Percentiles rank a stretch among this genome's conserved stretches.
phyloP scores from a whole-genome alignment of 1,284 basidiomycete genomes.

The Papiliotrema terrestris region DNA sequence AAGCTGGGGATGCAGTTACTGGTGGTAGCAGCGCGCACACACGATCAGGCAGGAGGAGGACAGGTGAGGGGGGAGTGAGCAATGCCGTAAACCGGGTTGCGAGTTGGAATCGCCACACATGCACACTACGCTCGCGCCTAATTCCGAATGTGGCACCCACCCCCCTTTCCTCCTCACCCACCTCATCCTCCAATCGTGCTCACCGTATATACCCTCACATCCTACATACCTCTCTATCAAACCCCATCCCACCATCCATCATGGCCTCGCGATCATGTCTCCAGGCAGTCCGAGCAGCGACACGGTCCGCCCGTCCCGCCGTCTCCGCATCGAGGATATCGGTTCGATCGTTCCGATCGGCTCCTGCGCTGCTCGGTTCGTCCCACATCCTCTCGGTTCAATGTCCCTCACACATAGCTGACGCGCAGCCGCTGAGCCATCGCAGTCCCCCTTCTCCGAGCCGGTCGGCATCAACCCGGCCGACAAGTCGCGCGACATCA shows the following conservation, averaged over 20 bases:
- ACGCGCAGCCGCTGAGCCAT: conserved; percentile 28
- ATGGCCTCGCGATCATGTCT: conserved; percentile 37
- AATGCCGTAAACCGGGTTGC: no score
- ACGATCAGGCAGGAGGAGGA: no score
- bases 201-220: neutral
- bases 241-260: conserved; percentile 7
- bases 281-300: conserved; percentile 18
- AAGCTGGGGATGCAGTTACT: no score
- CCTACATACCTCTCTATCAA: neutral
- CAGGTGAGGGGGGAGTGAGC: no score
- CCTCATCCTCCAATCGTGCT: conserved; percentile 1
- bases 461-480: conserved; percentile 81
- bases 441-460: conserved; percentile 76
- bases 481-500: conserved; percentile 63
- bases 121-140: neutral
- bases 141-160: conserved; percentile 1
- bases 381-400: neutral
- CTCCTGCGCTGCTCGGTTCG: conserved; percentile 24
- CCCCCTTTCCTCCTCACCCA: neutral
- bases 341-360: conserved; percentile 26
- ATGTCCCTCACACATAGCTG: neutral
- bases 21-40: no score
- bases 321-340: conserved; percentile 6
- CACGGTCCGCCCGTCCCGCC: conserved; percentile 10
- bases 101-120: neutral